These are phyloP conservation scores for Phytophthora gonapodyides DNA, from an alignment of 352 stramenopile species.

Conservation along the genomic window DNA sequence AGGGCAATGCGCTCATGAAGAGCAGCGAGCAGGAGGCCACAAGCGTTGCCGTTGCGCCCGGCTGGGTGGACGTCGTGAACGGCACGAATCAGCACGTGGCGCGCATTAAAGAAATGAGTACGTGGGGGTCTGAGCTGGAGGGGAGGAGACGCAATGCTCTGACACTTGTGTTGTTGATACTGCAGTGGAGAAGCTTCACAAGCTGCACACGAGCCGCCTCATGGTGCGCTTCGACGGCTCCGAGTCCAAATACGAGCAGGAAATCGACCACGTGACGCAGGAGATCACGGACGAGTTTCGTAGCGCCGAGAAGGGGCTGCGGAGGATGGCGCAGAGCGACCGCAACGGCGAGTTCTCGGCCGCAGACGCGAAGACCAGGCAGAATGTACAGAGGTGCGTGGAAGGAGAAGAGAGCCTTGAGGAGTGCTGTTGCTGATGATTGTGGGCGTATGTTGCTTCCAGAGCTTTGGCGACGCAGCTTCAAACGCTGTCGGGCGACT, in stretches of 20 bases:
- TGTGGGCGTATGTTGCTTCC: neutral
- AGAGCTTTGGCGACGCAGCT: conserved; percentile 95
- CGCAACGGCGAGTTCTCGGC: conserved; percentile 69
- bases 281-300: conserved; percentile 87
- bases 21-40: conserved; percentile 47
- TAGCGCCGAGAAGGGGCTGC: conserved; percentile 72
- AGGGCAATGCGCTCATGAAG: conserved; percentile 74
- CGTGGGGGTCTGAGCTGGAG: neutral
- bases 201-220: conserved; percentile 83
- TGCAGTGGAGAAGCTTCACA: conserved; percentile 84
- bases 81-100: conserved; percentile 83
- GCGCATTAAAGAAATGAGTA: conserved; percentile 84
- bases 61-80: conserved; percentile 81
- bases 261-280: conserved; percentile 80
- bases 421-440: conserved; percentile 6
- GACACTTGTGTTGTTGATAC: conserved; percentile 8
- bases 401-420: neutral
- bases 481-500: conserved; percentile 96
- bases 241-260: conserved; percentile 84
- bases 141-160: neutral
- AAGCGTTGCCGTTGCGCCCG: conserved; percentile 51
- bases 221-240: conserved; percentile 89
- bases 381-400: conserved; percentile 81
- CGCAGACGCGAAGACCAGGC: conserved; percentile 80
- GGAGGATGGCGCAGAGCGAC: conserved; percentile 68